Conservation (phyloP, 2,329 filamentous ascomycete species). For the Arthroderma sp. region DNA sequence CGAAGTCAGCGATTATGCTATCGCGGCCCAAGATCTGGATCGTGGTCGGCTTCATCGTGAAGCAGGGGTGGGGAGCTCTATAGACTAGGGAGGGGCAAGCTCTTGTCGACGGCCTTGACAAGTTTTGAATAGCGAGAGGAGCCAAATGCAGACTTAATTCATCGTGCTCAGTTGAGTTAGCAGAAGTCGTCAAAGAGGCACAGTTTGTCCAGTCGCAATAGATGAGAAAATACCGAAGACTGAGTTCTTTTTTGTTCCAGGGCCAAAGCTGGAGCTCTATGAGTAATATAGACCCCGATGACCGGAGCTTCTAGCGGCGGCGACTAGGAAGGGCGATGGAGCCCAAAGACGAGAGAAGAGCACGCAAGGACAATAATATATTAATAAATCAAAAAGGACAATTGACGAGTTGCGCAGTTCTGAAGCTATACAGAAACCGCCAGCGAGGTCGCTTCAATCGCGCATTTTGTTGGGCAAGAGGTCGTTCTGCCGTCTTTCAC, state of each 20-base stretch:
- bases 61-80: conserved; percentile 1
- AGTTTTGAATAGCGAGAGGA: neutral
- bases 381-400: neutral
- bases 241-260: neutral
- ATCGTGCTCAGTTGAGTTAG: neutral
- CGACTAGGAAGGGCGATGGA: neutral
- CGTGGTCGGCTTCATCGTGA: conserved; percentile 37
- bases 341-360: neutral
- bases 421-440: neutral
- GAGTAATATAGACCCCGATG: neutral
- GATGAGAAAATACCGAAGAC: neutral
- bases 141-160: neutral
- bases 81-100: conserved; percentile 4
- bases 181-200: neutral
- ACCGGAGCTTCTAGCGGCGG: neutral
- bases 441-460: neutral
- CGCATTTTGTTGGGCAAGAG: neutral
- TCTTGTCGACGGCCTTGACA: neutral
- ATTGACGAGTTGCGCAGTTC: too few relatives aligned
- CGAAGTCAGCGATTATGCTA: conserved; percentile 83
- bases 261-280: neutral
- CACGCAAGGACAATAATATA: neutral
- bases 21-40: conserved; percentile 81
- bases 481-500: neutral
- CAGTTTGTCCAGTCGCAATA: neutral